These are phyloP conservation scores for Rutstroemia sp. DNA, from an alignment of 2,329 filamentous ascomycete species.

Conservation along the genomic window DNA sequence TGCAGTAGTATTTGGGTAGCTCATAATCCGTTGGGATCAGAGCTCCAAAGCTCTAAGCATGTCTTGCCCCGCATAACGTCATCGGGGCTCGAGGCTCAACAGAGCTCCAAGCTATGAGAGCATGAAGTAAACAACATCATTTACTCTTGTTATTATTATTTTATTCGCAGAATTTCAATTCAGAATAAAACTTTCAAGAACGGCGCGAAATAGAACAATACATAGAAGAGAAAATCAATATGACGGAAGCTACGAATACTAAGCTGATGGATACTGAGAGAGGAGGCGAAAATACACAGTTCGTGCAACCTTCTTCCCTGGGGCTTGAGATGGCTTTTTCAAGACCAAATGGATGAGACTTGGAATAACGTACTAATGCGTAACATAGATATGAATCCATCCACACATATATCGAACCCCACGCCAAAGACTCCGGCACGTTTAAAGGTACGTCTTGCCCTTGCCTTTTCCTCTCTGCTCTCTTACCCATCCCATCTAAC, in stretches of 20 bases:
- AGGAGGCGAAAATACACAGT: constrained; percentile 54
- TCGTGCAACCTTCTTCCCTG: constrained; percentile 18
- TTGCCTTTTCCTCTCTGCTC: background rate
- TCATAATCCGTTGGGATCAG: no score
- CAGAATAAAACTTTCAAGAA: background rate
- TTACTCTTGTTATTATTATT: no score
- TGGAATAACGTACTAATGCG: background rate
- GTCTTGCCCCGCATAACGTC: background rate
- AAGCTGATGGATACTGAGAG: constrained; percentile 51
- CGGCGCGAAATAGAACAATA: background rate
- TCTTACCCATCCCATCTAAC: background rate
- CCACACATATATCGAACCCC: constrained; percentile 40
- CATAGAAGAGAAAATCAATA: background rate
- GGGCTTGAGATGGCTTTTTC: background rate
- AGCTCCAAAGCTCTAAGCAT: no score
- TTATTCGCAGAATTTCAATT: background rate
- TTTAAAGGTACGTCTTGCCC: constrained; percentile 38
- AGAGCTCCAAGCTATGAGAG: no score
- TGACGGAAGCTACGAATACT: constrained; percentile 16
- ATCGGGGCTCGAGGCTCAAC: background rate
- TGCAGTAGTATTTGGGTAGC: no score
- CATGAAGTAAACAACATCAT: no score
- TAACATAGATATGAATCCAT: constrained; percentile 48
- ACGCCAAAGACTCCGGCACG: constrained; percentile 48
- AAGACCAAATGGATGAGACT: background rate